Percentiles rank a stretch among this genome's conserved stretches.
These are phyloP conservation scores for Phyllosticta citrichinensis DNA, from an alignment of 2,329 filamentous ascomycete genomes.

Conservation along the genomic window DNA sequence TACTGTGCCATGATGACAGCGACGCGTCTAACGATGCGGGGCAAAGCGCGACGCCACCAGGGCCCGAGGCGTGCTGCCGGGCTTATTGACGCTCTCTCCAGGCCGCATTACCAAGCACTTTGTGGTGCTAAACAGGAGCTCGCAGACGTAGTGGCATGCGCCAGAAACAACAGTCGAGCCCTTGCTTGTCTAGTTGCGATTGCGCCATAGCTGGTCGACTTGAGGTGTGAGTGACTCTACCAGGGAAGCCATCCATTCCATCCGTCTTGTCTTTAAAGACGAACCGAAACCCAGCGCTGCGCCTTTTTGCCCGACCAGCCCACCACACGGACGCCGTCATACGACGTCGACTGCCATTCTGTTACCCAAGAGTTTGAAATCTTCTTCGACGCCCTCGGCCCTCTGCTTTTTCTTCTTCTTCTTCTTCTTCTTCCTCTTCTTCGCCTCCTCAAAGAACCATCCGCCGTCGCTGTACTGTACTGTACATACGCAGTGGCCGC, in stretches of 20 bases:
- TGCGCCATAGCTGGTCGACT: background rate
- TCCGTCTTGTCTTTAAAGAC: background rate
- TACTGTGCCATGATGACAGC: background rate
- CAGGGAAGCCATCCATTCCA: background rate
- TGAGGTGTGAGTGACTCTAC: background rate
- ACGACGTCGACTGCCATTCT: background rate
- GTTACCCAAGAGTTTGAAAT: background rate
- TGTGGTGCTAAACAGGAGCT: background rate
- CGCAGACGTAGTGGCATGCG: background rate
- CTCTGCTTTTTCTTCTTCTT: background rate
- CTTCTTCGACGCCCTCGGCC: background rate
- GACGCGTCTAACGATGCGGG: background rate
- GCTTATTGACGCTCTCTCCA: background rate
- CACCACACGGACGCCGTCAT: background rate
- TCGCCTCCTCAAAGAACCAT: background rate
- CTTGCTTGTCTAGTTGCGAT: background rate
- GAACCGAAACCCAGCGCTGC: background rate
- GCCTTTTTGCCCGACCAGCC: background rate
- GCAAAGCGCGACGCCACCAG: background rate
- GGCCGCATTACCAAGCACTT: background rate
- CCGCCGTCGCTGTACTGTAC: background rate
- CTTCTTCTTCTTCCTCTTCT: background rate
- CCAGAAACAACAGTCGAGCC: background rate
- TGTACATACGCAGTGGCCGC: background rate
- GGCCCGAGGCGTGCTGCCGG: background rate